These are phyloP conservation scores for Chlamydomonas reinhardtii DNA, from an alignment of 163 green algal species.

Conservation along the genomic window DNA sequence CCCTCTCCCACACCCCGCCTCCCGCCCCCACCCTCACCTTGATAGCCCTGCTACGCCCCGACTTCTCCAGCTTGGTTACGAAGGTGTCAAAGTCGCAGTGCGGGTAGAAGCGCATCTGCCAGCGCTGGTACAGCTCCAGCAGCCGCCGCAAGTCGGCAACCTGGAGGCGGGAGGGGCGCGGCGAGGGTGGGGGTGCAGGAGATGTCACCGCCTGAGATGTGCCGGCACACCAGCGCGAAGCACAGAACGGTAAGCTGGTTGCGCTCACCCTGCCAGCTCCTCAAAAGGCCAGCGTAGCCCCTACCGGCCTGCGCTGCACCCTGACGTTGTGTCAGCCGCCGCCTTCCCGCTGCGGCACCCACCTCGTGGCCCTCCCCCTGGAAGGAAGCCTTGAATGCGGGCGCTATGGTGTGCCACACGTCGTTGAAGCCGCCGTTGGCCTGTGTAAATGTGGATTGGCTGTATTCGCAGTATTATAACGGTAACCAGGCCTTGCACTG, in stretches of 20 bases:
- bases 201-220: too few species aligned
- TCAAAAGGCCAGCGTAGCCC: too few species aligned
- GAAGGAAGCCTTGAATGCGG: slow-evolving; percentile 23
- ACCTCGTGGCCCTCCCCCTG: slow-evolving; percentile 52
- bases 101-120: slow-evolving; percentile 66
- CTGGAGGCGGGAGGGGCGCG: slow-evolving; percentile 24
- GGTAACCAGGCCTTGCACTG: too few species aligned
- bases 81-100: slow-evolving; percentile 67
- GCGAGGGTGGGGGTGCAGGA: not conserved
- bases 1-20: too few species aligned
- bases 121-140: slow-evolving; percentile 69
- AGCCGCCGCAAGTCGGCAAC: slow-evolving; percentile 65
- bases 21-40: slow-evolving; percentile 28
- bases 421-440: slow-evolving; percentile 43
- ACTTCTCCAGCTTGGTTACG: slow-evolving; percentile 63
- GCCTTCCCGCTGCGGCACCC: not conserved
- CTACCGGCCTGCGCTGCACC: too few species aligned
- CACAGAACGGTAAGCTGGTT: too few species aligned
- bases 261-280: too few species aligned
- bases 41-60: slow-evolving; percentile 55
- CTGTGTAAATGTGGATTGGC: slow-evolving; percentile 10
- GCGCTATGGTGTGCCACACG: slow-evolving; percentile 46
- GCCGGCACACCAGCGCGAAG: too few species aligned
- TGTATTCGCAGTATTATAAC: too few species aligned
- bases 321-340: too few species aligned